These are phyloP conservation scores for Spathaspora passalidarum DNA, from an alignment of 805 yeast genomes.

Conservation along the genomic window DNA sequence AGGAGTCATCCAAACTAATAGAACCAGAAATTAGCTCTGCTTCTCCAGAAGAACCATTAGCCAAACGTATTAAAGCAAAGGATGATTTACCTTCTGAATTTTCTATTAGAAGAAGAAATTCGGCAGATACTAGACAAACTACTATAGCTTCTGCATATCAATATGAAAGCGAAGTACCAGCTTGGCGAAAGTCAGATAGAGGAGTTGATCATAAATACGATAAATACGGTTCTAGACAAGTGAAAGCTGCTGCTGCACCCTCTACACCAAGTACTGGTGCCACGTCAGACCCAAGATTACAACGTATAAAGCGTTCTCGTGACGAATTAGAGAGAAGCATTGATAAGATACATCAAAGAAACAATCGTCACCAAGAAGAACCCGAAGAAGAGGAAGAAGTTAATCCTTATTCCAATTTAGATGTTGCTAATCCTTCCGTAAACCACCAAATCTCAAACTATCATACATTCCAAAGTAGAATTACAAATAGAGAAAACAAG, in stretches of 20 bases:
- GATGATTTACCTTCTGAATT: constrained; percentile 19
- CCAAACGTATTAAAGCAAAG: constrained; percentile 8
- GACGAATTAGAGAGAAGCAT: neutral
- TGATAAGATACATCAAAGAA: neutral
- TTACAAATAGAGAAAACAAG: constrained; percentile 30
- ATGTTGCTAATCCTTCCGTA: constrained; percentile 21
- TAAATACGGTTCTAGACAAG: constrained; percentile 30
- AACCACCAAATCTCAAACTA: constrained; percentile 16
- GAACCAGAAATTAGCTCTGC: neutral
- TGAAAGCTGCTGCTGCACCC: neutral
- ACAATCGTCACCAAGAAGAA: constrained; percentile 3
- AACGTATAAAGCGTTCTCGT: constrained; percentile 4
- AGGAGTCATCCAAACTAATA: neutral
- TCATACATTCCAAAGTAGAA: constrained; percentile 38
- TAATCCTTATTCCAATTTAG: constrained; percentile 20
- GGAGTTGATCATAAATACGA: constrained; percentile 32
- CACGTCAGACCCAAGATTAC: neutral
- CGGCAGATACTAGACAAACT: constrained; percentile 1
- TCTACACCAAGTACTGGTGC: no score
- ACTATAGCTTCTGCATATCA: constrained; percentile 21
- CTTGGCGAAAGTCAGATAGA: constrained; percentile 33
- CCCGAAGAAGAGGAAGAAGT: constrained; percentile 7
- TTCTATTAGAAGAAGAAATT: constrained; percentile 18
- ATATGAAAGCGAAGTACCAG: constrained; percentile 28
- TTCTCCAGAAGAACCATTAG: neutral